phyloP scores from a whole-genome alignment of 164 flowering plant genomes.

The Magnolia officinalis region DNA sequence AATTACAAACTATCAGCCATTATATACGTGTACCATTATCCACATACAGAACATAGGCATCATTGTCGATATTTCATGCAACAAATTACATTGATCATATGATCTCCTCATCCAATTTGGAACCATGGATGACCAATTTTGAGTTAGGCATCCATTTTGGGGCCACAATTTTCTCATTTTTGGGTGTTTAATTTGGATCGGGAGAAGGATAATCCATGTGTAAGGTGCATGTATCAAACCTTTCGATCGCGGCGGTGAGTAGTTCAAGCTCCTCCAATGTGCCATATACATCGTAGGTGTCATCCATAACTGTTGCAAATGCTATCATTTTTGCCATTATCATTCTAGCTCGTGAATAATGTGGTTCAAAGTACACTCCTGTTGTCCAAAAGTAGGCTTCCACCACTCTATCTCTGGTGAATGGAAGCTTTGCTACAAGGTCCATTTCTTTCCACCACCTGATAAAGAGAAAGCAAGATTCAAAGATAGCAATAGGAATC shows the following conservation, averaged over 20 bases:
- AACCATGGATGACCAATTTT: too few relatives aligned
- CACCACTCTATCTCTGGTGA: constrained; percentile 8
- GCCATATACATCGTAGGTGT: constrained; percentile 6
- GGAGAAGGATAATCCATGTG: background rate
- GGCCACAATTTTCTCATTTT: too few relatives aligned
- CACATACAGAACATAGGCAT: too few relatives aligned
- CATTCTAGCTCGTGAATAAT: constrained; percentile 1
- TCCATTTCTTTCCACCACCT: constrained; percentile 12
- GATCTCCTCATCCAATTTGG: too few relatives aligned
- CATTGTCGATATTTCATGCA: too few relatives aligned
- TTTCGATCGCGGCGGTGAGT: background rate
- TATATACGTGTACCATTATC: too few relatives aligned
- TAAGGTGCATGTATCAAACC: background rate
- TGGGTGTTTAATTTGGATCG: too few relatives aligned
- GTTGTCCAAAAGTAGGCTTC: constrained; percentile 9
- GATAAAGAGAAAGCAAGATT: background rate
- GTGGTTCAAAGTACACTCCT: background rate
- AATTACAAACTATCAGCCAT: too few relatives aligned
- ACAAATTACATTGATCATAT: too few relatives aligned
- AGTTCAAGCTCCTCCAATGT: constrained; percentile 9
- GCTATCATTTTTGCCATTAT: background rate
- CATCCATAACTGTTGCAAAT: constrained; percentile 5
- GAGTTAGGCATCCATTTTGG: too few relatives aligned
- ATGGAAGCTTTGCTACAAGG: constrained; percentile 5
- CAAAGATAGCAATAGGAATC: too few relatives aligned